Percentiles rank a stretch among this genome's conserved stretches.
Conservation (phyloP, 345 rosid genomes). For the Mangifera indica region DNA sequence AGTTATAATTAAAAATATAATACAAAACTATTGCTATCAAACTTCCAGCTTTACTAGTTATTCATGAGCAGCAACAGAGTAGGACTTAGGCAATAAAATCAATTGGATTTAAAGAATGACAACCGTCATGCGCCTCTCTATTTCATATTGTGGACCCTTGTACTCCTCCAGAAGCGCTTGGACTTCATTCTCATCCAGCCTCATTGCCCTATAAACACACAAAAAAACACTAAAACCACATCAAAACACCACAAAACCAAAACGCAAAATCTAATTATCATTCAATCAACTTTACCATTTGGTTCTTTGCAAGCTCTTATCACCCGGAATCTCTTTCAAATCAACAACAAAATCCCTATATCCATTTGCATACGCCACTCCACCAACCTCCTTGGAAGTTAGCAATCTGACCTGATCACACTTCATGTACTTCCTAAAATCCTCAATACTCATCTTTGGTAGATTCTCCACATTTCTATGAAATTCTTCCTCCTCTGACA, state of each 20-base stretch:
- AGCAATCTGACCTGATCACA: slow-evolving; percentile 66
- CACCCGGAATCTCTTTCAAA: slow-evolving; percentile 84
- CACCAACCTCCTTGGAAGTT: slow-evolving; percentile 59
- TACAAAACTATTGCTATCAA: not conserved
- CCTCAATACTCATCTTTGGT: slow-evolving; percentile 72
- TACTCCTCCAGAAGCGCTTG: slow-evolving; percentile 63
- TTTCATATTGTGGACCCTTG: slow-evolving; percentile 64
- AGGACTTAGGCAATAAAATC: slow-evolving; percentile 11
- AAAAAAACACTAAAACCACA: slow-evolving; percentile 2
- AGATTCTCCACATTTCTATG: slow-evolving; percentile 55
- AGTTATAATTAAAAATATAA: no score
- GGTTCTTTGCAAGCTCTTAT: slow-evolving; percentile 78
- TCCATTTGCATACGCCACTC: slow-evolving; percentile 26
- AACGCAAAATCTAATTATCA: slow-evolving; percentile 2
- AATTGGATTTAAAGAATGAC: slow-evolving; percentile 30
- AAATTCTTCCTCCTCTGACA: slow-evolving; percentile 77
- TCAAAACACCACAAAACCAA: slow-evolving; percentile 6
- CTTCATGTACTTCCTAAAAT: slow-evolving; percentile 62
- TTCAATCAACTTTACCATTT: slow-evolving; percentile 54
- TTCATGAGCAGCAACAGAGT: not conserved
- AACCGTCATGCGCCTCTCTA: slow-evolving; percentile 75
- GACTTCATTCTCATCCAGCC: slow-evolving; percentile 57
- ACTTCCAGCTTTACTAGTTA: not conserved
- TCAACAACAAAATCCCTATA: slow-evolving; percentile 65
- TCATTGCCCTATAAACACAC: slow-evolving; percentile 64